These are phyloP conservation scores for Aspergillus fumigatiaffinis DNA, from an alignment of 2,329 filamentous ascomycete genomes.

Conservation along the genomic window DNA sequence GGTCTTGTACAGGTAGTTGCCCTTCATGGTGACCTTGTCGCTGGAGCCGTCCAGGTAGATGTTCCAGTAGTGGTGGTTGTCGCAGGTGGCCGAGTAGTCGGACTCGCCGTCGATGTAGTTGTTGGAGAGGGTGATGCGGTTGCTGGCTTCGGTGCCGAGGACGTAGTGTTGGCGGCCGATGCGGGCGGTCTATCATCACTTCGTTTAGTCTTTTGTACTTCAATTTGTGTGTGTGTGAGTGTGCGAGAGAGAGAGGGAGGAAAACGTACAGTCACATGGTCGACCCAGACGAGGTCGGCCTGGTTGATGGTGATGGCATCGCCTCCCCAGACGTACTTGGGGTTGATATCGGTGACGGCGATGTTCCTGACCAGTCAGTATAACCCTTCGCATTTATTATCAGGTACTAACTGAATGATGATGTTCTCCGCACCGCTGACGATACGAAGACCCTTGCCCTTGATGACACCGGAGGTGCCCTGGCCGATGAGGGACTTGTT, in stretches of 20 bases:
- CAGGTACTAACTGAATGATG: constrained; percentile 48
- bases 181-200: constrained; percentile 45
- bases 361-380: constrained; percentile 38
- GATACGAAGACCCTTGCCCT: constrained; percentile 55
- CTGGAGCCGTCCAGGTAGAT: constrained; percentile 54
- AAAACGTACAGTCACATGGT: constrained; percentile 42
- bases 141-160: constrained; percentile 50
- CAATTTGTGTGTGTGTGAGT: no score
- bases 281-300: constrained; percentile 45
- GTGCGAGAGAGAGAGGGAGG: no score
- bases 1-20: constrained; percentile 59
- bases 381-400: neutral
- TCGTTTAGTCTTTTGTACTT: neutral
- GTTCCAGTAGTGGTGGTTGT: constrained; percentile 59
- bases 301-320: constrained; percentile 54
- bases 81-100: constrained; percentile 54
- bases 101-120: constrained; percentile 54
- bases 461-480: constrained; percentile 52
- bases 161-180: constrained; percentile 60
- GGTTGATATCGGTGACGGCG: constrained; percentile 54
- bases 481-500: constrained; percentile 59
- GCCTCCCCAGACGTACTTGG: constrained; percentile 58
- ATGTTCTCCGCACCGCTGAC: constrained; percentile 49
- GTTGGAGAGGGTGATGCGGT: constrained; percentile 59
- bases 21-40: constrained; percentile 57